Evolutionary conservation across 2,329 filamentous ascomycete genomes (phyloP), one percentile per base, ranked within the genome.

Genomic region (Epichloe scottii): DNA sequence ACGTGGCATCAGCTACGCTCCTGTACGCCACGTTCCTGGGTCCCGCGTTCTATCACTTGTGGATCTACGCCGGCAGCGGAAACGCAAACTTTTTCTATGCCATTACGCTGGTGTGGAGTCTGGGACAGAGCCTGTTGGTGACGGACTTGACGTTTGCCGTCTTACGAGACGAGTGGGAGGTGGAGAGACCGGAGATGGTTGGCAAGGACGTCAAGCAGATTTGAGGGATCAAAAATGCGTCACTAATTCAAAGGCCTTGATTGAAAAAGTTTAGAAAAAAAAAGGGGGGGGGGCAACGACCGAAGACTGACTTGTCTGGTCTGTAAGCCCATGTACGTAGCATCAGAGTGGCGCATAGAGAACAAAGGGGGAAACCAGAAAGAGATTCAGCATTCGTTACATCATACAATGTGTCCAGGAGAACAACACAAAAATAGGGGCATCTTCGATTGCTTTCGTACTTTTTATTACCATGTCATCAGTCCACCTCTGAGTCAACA

Each of bases 31-130:
- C 84, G 3, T 84, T 95, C 55, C 77, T 98, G 0, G 93, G 93
- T 0, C 93, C 93, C 1, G 89, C 90, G 0, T 98, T 98, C 65
- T 95, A 97, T 66, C 84, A 98, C 64, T 74, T 98, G 5, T 98
- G 93, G 93, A 91, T 98, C 52, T 98, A 97, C 63, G 93, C 93
- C 2, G 93, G 93, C 47, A 95, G 89, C 51, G 93, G 93, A 30
- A 98, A 98, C 62, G 93, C 93, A 53, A 98, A 98, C 66, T 98
- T 98, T 71, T 98, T 98, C 71, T 98, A 98, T 64, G 93, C 93
- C 57, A 97, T 98, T 60, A 98, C 93, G 0, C 72, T 98, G n/a
- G 93, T 98, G 0, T 98, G 93, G 93, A 95, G 89, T 63, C 67
- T 98, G 23, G 93, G 89, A 0, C 76, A 95, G 58, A 90, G 89